phyloP scores from a whole-genome alignment of 2,329 filamentous ascomycete species.

The Phaeosphaeriaceae sp. region DNA sequence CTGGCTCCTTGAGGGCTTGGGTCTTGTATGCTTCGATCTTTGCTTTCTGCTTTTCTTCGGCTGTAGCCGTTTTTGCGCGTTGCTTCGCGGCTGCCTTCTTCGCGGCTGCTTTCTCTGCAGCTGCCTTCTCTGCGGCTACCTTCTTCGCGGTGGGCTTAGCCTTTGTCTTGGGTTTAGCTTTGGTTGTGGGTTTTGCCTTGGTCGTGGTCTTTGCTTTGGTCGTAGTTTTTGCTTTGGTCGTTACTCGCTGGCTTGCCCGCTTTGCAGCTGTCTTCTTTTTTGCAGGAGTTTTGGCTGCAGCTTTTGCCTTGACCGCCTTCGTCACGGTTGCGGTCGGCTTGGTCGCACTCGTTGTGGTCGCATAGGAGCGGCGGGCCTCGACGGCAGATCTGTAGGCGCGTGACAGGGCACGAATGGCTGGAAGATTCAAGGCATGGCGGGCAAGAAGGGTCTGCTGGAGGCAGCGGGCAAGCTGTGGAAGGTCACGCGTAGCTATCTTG shows the following conservation, averaged over 20 bases:
- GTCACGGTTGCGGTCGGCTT: slow-evolving; percentile 43
- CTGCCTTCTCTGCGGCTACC: too few relatives aligned
- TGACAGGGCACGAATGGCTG: slow-evolving; percentile 27
- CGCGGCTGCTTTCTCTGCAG: too few relatives aligned
- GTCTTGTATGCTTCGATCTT: slow-evolving; percentile 43
- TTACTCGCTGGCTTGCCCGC: slow-evolving; percentile 19
- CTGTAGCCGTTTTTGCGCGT: slow-evolving; percentile 32
- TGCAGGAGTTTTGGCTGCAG: slow-evolving; percentile 27
- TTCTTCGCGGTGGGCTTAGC: slow-evolving; percentile 32
- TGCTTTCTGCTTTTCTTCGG: slow-evolving; percentile 37
- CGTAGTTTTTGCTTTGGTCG: slow-evolving; percentile 15
- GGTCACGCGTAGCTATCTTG: slow-evolving; percentile 44
- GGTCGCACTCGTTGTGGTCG: slow-evolving; percentile 38
- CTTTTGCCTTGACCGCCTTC: slow-evolving; percentile 32
- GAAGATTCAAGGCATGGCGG: slow-evolving; percentile 29
- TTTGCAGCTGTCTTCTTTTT: slow-evolving; percentile 19
- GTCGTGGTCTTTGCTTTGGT: slow-evolving; percentile 13
- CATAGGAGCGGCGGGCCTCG: slow-evolving; percentile 39
- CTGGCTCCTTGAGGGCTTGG: slow-evolving; percentile 47
- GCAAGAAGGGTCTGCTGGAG: slow-evolving; percentile 30
- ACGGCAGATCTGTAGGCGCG: slow-evolving; percentile 31
- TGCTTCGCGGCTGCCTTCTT: slow-evolving; percentile 30
- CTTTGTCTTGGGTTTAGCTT: slow-evolving; percentile 14
- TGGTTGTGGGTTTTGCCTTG: slow-evolving; percentile 22
- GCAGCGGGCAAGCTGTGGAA: slow-evolving; percentile 42